Evolutionary conservation across 495 filamentous ascomycete genomes (phyloP).

Genomic region (Penicillium chermesinum): DNA sequence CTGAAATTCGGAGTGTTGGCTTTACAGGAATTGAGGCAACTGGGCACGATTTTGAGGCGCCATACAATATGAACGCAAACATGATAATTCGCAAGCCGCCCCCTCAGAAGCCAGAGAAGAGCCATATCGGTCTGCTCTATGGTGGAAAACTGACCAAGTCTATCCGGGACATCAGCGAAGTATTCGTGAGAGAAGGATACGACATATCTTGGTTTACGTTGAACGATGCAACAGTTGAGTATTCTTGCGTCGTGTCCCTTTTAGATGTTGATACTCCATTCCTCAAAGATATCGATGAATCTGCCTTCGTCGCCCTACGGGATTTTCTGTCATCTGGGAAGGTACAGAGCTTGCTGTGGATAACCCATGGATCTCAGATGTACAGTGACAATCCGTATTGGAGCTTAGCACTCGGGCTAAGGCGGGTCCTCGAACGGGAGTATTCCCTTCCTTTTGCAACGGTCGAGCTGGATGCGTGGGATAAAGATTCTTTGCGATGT

Average conservation of each 20-base stretch:
- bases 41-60: constrained; percentile 26
- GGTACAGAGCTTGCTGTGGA: neutral
- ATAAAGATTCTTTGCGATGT: no score
- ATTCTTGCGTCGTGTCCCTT: constrained; percentile 10
- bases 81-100: constrained; percentile 25
- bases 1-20: constrained; percentile 22
- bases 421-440: constrained; percentile 3
- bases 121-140: neutral
- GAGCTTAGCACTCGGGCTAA: constrained; percentile 2
- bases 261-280: constrained; percentile 28
- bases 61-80: constrained; percentile 27
- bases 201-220: neutral
- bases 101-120: neutral
- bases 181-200: neutral
- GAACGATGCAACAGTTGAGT: neutral
- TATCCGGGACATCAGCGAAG: neutral
- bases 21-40: constrained; percentile 29
- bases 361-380: constrained; percentile 3
- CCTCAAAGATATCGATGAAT: constrained; percentile 23
- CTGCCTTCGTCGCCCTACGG: constrained; percentile 17
- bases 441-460: constrained; percentile 2
- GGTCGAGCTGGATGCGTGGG: neutral
- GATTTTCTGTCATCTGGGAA: neutral
- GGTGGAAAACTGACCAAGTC: neutral
- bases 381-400: constrained; percentile 1